phyloP scores from a whole-genome alignment of 2,329 filamentous ascomycete genomes.

The Pseudomassariella vexata region DNA sequence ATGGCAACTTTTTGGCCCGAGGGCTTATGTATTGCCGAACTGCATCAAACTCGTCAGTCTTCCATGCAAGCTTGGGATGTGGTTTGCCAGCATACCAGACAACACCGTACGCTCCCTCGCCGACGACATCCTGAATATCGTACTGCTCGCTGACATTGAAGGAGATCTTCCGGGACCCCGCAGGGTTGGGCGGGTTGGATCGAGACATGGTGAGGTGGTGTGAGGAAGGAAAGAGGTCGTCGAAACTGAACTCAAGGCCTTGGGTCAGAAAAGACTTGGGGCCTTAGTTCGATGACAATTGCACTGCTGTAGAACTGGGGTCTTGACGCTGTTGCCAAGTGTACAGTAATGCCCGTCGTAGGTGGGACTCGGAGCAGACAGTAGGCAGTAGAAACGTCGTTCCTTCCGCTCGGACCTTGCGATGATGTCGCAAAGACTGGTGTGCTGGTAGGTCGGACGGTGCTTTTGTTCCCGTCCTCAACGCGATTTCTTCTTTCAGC shows the following conservation, averaged over 20 bases:
- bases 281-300: too few species aligned
- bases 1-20: conserved; percentile 98
- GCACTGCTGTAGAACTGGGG: not conserved
- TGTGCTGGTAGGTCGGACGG: not conserved
- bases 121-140: conserved; percentile 98
- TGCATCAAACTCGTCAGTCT: conserved; percentile 28
- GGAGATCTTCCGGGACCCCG: conserved; percentile 85
- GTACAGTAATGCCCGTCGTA: too few species aligned
- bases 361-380: not conserved
- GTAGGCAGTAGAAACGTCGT: too few species aligned
- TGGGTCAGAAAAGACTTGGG: not conserved
- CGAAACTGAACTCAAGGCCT: not conserved
- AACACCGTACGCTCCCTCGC: conserved; percentile 96
- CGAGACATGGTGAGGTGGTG: conserved; percentile 44
- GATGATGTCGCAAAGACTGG: conserved; percentile 3
- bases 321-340: too few species aligned
- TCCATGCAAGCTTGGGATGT: not conserved
- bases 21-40: conserved; percentile 95
- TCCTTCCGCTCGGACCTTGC: conserved; percentile 6
- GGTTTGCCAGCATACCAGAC: conserved; percentile 69
- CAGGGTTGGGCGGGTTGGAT: conserved; percentile 48
- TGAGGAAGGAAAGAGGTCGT: conserved; percentile 4
- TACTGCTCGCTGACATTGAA: conserved; percentile 99
- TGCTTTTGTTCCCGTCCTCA: conserved; percentile 1
- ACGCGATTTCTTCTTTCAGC: conserved; percentile 1